These are phyloP conservation scores for Penicillium thymicola DNA, from an alignment of 2,329 filamentous ascomycete genomes.

Conservation along the genomic window DNA sequence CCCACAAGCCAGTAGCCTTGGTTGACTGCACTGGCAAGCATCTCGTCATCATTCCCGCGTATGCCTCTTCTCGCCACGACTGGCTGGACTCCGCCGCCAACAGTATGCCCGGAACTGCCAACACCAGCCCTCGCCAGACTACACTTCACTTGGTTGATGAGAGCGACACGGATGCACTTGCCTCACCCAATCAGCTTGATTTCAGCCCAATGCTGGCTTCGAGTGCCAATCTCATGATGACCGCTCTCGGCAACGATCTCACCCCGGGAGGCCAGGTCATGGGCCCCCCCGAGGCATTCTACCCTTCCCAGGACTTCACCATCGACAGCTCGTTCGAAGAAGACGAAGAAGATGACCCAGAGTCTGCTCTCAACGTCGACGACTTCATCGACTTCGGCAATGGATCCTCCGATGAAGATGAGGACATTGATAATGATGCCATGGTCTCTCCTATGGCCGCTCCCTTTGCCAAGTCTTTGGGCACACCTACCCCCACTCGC, in stretches of 20 bases:
- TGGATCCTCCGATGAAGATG: slow-evolving; percentile 58
- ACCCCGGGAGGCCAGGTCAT: slow-evolving; percentile 59
- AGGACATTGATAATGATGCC: slow-evolving; percentile 47
- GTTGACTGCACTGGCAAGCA: slow-evolving; percentile 49
- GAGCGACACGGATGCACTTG: slow-evolving; percentile 44
- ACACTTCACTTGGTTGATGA: slow-evolving; percentile 43
- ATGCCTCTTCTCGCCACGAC: slow-evolving; percentile 46
- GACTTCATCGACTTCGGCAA: slow-evolving; percentile 70
- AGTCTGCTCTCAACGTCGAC: slow-evolving; percentile 60
- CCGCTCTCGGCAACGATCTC: slow-evolving; percentile 58
- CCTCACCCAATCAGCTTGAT: slow-evolving; percentile 36
- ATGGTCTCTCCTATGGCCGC: slow-evolving; percentile 47
- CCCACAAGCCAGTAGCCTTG: slow-evolving; percentile 47
- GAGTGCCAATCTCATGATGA: slow-evolving; percentile 74
- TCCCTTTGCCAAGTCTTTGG: slow-evolving; percentile 37
- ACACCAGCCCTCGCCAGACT: slow-evolving; percentile 42
- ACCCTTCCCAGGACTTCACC: slow-evolving; percentile 58
- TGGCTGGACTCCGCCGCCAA: slow-evolving; percentile 44
- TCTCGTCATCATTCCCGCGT: slow-evolving; percentile 48
- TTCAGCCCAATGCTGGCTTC: slow-evolving; percentile 61
- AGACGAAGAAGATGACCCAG: slow-evolving; percentile 63
- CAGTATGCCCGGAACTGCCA: slow-evolving; percentile 42
- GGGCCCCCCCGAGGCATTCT: slow-evolving; percentile 73
- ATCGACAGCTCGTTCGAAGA: slow-evolving; percentile 59
- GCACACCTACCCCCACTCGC: slow-evolving; percentile 38